Evolutionary conservation across 2,329 filamentous ascomycete genomes (phyloP).

Genomic region (Ophiostoma ips): DNA sequence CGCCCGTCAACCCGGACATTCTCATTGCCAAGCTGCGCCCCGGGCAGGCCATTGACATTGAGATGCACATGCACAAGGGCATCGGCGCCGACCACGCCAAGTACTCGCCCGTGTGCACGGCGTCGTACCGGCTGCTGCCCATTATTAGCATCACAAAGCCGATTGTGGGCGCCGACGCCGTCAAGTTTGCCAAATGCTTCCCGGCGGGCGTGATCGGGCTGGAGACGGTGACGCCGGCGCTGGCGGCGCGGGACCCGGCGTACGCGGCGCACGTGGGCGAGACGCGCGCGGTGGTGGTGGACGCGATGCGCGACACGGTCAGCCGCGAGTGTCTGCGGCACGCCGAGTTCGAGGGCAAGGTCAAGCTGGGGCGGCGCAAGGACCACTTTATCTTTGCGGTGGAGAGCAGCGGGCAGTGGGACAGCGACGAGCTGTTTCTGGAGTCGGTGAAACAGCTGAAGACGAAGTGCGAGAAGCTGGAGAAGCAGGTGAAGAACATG

Average conservation of each 20-base stretch:
- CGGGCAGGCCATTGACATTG: constrained; percentile 71
- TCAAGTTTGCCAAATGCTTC: constrained; percentile 85
- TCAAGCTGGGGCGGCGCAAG: constrained; percentile 75
- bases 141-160: constrained; percentile 72
- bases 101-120: constrained; percentile 91
- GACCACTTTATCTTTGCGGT: constrained; percentile 97
- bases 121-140: constrained; percentile 81
- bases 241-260: constrained; percentile 47
- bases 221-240: constrained; percentile 53
- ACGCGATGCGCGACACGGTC: constrained; percentile 90
- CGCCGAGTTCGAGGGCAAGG: constrained; percentile 86
- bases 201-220: constrained; percentile 74
- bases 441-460: constrained; percentile 78
- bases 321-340: constrained; percentile 86
- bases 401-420: constrained; percentile 90
- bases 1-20: constrained; percentile 79
- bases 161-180: constrained; percentile 73
- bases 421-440: constrained; percentile 85
- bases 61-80: constrained; percentile 91
- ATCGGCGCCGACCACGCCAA: constrained; percentile 91
- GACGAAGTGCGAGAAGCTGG: constrained; percentile 63
- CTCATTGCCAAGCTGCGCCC: constrained; percentile 88
- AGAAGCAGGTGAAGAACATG: constrained; percentile 56
- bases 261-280: constrained; percentile 68
- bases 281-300: constrained; percentile 71